Evolutionary conservation across 2,329 filamentous ascomycete genomes (phyloP), one percentile per base, ranked within the genome.

Genomic region (Talaromyces sp.): DNA sequence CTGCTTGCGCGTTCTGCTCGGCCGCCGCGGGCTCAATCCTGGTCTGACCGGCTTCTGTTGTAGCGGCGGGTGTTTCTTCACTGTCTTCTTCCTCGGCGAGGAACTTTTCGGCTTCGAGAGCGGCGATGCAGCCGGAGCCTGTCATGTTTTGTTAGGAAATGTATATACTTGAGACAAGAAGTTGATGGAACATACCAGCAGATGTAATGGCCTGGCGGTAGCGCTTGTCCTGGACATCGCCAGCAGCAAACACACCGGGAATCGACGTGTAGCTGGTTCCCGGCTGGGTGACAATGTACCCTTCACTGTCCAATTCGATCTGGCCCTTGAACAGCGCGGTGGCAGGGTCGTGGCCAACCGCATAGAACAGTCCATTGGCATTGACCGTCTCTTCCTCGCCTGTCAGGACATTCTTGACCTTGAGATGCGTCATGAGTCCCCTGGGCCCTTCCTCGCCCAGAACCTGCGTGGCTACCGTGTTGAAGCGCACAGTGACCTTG

Each of bases 141-240:
- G 38, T 17, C 41, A 35, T 58, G 50, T 31, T 14, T 72, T 61
- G 72, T 46, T 9, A 55, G 19, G 19, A 53, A 21, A 46, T 11
- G n/a, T 46, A 12, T 12, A 21, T 21, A 21, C 19, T 24, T 46
- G 48, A 19, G 26, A 14, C 10, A n/a, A n/a, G n/a, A n/a, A n/a
- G n/a, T n/a, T n/a, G 55, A 26, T 14, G 19, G 11, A 66, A 85
- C 88, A 73, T 81, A 92, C 91, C 93, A 68, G 94, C 94, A 79
- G 92, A 97, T 65, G 94, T 99, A 67, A 99, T 95, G 53, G 94
- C 94, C 81, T 99, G 94, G 74, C 94, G 86, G 77, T 99, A 99
- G 73, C 88, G 87, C 88, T 97, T 99, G 75, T 99, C 95, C 81
- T 99, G 94, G 10, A 99, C 95, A 74, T 99, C 94, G 65, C 94